phyloP scores from a whole-genome alignment of 192 early-diverging fungal species.

The Spizellomyces sp. region DNA sequence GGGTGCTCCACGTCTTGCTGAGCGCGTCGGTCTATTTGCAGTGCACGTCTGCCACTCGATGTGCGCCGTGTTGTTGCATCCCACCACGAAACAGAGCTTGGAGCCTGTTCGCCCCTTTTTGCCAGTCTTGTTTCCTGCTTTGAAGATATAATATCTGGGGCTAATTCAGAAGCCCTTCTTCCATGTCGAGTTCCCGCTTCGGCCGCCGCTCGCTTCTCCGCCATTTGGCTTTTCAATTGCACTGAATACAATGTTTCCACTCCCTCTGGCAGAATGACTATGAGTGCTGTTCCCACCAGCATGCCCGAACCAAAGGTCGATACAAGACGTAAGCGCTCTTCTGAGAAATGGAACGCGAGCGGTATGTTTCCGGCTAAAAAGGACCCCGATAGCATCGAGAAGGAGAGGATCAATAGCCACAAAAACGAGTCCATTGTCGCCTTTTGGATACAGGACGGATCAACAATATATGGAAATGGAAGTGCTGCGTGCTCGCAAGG shows the following conservation, averaged over 20 bases:
- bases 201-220: conserved; percentile 1
- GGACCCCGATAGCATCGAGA: conserved; percentile 83
- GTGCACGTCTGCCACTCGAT: not conserved
- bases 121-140: conserved; percentile 6
- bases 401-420: conserved; percentile 64
- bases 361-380: conserved; percentile 87
- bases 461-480: too few relatives aligned
- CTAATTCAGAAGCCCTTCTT: too few relatives aligned
- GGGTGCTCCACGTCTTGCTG: not conserved
- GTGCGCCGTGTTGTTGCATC: not conserved
- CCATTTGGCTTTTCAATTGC: conserved; percentile 2
- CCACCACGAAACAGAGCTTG: not conserved
- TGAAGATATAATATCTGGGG: not conserved
- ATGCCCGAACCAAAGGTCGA: conserved; percentile 89
- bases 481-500: too few relatives aligned
- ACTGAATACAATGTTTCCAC: conserved; percentile 78
- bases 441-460: not conserved
- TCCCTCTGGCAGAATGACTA: conserved; percentile 96
- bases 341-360: conserved; percentile 76
- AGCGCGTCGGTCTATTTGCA: not conserved
- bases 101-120: not conserved
- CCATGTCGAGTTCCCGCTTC: not conserved
- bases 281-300: conserved; percentile 85
- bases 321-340: conserved; percentile 69
- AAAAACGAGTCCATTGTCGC: conserved; percentile 33